Evolutionary conservation across 768 basidiomycete species (phyloP).

Genomic region (Filobasidium wieringae): DNA sequence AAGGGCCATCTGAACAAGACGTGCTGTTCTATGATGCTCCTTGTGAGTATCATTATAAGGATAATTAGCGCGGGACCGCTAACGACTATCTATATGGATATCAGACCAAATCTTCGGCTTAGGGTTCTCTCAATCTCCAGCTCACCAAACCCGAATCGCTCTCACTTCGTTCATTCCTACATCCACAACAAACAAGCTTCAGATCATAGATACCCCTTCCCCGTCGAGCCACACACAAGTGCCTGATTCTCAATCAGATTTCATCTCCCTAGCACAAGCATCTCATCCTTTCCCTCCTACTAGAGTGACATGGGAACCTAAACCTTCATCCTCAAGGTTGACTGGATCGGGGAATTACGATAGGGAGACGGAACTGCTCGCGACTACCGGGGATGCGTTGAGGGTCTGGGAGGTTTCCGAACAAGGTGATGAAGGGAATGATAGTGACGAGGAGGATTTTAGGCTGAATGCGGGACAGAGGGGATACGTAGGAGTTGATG

Average conservation of each 20-base stretch:
- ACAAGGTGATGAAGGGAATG: conserved; percentile 54
- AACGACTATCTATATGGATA: neutral
- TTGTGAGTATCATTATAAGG: conserved; percentile 46
- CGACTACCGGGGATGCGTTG: conserved; percentile 86
- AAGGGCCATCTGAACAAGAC: neutral
- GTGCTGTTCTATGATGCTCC: conserved; percentile 69
- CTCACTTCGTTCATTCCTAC: conserved; percentile 68
- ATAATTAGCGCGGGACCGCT: neutral
- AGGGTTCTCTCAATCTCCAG: conserved; percentile 45
- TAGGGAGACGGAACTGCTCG: conserved; percentile 57
- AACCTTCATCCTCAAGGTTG: conserved; percentile 54
- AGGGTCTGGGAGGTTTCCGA: conserved; percentile 77
- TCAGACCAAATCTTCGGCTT: conserved; percentile 36
- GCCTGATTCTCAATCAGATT: conserved; percentile 48
- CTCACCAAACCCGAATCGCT: conserved; percentile 69
- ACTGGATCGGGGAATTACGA: conserved; percentile 49
- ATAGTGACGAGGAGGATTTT: conserved; percentile 48
- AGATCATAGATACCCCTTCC: conserved; percentile 18
- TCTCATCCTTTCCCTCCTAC: conserved; percentile 88
- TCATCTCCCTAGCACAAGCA: conserved; percentile 69
- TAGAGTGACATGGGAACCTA: conserved; percentile 84
- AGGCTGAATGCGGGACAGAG: conserved; percentile 14
- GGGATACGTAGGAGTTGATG: conserved; percentile 2
- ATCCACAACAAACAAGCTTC: conserved; percentile 44
- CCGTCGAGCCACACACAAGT: conserved; percentile 43